A percentile compares a stretch with the other conserved stretches of the same genome.
These are phyloP conservation scores for Nitzschia sp. DNA, from an alignment of 108 stramenopile genomes.

Conservation along the genomic window DNA sequence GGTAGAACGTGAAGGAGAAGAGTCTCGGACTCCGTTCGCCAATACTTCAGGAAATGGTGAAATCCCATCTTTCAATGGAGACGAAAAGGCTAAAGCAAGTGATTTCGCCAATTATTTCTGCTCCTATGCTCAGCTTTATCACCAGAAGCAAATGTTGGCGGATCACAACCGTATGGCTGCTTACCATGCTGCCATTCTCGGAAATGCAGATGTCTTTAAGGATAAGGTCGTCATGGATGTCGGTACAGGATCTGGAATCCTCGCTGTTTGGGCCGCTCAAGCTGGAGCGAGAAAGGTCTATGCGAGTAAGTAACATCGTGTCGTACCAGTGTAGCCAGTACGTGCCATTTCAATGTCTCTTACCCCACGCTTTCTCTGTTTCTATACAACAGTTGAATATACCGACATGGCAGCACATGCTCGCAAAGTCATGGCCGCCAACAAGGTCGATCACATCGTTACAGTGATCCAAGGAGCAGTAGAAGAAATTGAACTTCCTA, in stretches of 20 bases:
- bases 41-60: constrained; percentile 68
- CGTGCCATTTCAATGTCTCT: background rate
- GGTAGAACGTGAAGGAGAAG: background rate
- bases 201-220: constrained; percentile 89
- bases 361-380: background rate
- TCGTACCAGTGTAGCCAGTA: background rate
- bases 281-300: constrained; percentile 95
- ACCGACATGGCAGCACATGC: constrained; percentile 98
- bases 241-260: constrained; percentile 96
- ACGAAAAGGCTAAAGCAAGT: constrained; percentile 82
- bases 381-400: constrained; percentile 79
- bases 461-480: constrained; percentile 96
- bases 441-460: constrained; percentile 91
- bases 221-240: constrained; percentile 99
- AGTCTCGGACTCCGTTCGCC: constrained; percentile 37
- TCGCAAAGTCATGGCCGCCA: constrained; percentile 84
- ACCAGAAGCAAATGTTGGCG: constrained; percentile 98
- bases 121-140: constrained; percentile 95
- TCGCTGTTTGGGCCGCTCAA: constrained; percentile 96
- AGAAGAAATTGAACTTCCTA: constrained; percentile 82
- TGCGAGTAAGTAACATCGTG: constrained; percentile 46
- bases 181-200: constrained; percentile 95
- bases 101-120: constrained; percentile 97
- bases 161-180: constrained; percentile 98
- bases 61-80: constrained; percentile 83